Base-by-base conservation (phyloP, 371 early-diverging fungal species). In the Mortierella sp. region DNA sequence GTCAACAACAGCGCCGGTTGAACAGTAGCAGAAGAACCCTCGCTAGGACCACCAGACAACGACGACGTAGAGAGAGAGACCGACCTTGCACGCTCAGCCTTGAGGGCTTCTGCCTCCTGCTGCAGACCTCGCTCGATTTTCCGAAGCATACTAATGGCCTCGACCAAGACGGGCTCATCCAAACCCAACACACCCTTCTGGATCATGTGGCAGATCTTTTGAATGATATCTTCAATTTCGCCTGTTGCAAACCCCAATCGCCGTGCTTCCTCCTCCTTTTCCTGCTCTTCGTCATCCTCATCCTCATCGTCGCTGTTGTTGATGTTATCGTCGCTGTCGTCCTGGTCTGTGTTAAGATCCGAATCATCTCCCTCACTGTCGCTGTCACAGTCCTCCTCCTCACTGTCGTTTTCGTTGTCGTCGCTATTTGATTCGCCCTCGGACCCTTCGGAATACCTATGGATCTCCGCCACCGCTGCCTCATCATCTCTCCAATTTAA, bases 151-250 rank as follows among this genome's bases (percentile, higher is more conserved):
- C 76, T 74, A 21, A 84, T 74, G 24, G 85, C 85, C 21, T 81
- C 81, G 13, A 84, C 45, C 48, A 84, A 42, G 19, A 84, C 72
- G 34, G 85, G 79, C 54, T 84, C 85, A 57, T 84, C 79, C 65
- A 84, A 54, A 21, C 77, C 81, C 57, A 84, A 54, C 16, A 79
- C 85, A 6, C 85, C 82, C 42, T 81, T 84, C 63, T 84, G 85
- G 45, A 81, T 77, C 82, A 84, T 79, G 3, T 48, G 63, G 55
- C 85, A 84, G 38, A 84, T 48, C 57, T 81, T 84, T 45, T 84
- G 85, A 19, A 84, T 72, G 60, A 84, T 81, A 21, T 81, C 85
- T 21, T 84, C 85, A 44, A 84, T 81, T 75, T 84, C 85, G 3
- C 26, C 44, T 0, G 85, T 84, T 3, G 85, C 85, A 24, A 80